A percentile compares a stretch with the other conserved stretches of the same genome.
These are phyloP conservation scores for Diutina rugosa DNA, from an alignment of 1,139 yeast genomes.

Conservation along the genomic window DNA sequence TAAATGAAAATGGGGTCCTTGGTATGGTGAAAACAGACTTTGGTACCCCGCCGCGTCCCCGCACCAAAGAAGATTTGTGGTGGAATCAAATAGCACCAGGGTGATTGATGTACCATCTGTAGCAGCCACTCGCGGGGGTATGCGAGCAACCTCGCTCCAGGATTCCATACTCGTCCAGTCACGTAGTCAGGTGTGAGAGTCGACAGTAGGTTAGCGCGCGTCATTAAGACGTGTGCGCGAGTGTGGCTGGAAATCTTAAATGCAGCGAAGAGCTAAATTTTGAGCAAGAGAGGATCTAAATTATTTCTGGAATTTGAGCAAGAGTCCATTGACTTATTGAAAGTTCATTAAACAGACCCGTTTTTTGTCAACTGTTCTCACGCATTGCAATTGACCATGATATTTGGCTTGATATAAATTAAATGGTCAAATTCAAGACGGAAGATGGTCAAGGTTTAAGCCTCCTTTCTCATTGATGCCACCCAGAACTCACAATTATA, in stretches of 20 bases:
- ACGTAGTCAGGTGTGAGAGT: not conserved
- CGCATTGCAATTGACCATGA: too few relatives aligned
- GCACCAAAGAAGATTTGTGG: constrained; percentile 70
- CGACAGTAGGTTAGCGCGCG: not conserved
- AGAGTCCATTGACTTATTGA: too few relatives aligned
- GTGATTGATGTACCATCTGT: constrained; percentile 4
- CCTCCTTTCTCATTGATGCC: constrained; percentile 9
- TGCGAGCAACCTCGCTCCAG: not conserved
- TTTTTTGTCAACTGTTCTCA: too few relatives aligned
- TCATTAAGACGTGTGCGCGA: not conserved
- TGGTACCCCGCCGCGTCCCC: constrained; percentile 48
- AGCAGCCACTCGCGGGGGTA: not conserved
- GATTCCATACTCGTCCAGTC: not conserved
- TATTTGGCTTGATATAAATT: too few relatives aligned
- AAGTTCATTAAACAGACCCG: too few relatives aligned
- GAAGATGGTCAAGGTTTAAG: not conserved
- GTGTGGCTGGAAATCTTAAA: not conserved
- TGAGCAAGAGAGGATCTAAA: too few relatives aligned
- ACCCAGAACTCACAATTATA: constrained; percentile 71
- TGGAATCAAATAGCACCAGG: constrained; percentile 41
- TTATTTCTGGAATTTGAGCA: too few relatives aligned
- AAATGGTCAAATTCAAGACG: too few relatives aligned
- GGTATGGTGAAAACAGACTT: constrained; percentile 17
- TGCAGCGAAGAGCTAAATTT: too few relatives aligned
- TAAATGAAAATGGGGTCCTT: constrained; percentile 9